Evolutionary conservation across 2,329 filamentous ascomycete species (phyloP), one percentile per base, ranked within the genome.

Genomic region (Aspergillus bombycis): DNA sequence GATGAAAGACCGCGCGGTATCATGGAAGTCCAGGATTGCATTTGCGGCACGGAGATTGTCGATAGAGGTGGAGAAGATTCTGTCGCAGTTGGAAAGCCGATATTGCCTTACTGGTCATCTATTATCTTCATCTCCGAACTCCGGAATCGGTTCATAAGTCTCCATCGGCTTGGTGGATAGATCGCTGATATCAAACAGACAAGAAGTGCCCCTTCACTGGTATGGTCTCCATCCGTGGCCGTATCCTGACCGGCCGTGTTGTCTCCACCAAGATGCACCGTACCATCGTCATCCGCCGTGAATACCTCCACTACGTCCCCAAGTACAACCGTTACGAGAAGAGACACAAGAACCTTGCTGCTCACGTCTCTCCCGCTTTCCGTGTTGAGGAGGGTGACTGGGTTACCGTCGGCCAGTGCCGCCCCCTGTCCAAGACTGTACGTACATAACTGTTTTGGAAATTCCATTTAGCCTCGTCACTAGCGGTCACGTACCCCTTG

Each of bases 201-300:
- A 99, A 99, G 93, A 99, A 99, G 89, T 99, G 95, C 91, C 95
- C 95, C 75, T 99, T 99, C 91, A 97, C 93, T 77, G 96, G 96
- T 83, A 88, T 94, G 83, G 94, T 99, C 83, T 98, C 95, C 74
- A 99, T 99, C 88, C 95, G 95, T 87, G 95, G 95, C 84, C 94
- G 95, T 94, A 99, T 99, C 89, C 88, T 99, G 75, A 98, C 94
- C 82, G 95, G 95, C 80, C 97, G 93, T 81, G 95, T 99, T 80
- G 91, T 98, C 81, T 98, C 94, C 78, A 99, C 95, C 86, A 99
- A 99, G 92, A 99, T 99, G 95, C 95, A 99, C 92, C 92, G 95
- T 86, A 99, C 95, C 79, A 86, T 98, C 82, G 91, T 99, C 86
- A 96, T 99, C 89, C 95, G 95, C 84, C 91, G 95, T 85, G 95